Evolutionary conservation across 2,329 filamentous ascomycete species (phyloP), one percentile per base, ranked within the genome.

Genomic region (Aspergillus sp.): DNA sequence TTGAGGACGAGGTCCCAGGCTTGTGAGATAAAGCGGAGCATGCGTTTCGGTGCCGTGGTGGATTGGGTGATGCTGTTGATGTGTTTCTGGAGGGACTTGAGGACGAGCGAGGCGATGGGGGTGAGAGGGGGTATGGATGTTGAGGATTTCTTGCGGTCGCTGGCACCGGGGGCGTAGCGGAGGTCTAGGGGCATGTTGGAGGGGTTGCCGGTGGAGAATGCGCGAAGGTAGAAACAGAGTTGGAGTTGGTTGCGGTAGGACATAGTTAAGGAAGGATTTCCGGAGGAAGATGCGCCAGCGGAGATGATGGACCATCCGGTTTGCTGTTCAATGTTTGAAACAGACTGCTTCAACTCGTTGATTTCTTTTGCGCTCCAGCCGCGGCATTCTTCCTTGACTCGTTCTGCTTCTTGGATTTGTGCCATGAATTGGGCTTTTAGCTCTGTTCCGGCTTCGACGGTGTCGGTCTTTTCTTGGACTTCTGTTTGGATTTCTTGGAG

Each of bases 291-390:
- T 4, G 52, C 50, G 20, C 61, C 61, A 19, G 68, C 72, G 2
- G 68, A 67, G 17, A 65, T 43, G 20, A 75, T 66, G 12, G 63
- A 67, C 72, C 72, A 75, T n/a, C 72, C 71, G 7, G 69, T 72
- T 51, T 68, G 60, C 22, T 57, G 53, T 54, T 74, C 69, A 32
- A 74, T 60, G 3, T 55, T 53, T 41, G 67, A 60, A 23, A 74
- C 71, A 17, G 69, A 68, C 41, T 54, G 66, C 78, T 90, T 90
- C n/a, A 95, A 74, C 35, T 75, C 73, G 53, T 79, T 79, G 53
- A 97, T 88, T 68, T 97, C 93, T 23, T 79, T 83, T 45, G 84
- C 81, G 48, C 85, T 91, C 85, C 90, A 96, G 35, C 91, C 90
- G 46, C 90, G 83, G 64, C 86, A 95, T 60, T 95, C 87, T 64